Evolutionary conservation across 768 basidiomycete species (phyloP), one percentile per base, ranked within the genome.

Genomic region (Pleurotus giganteus): DNA sequence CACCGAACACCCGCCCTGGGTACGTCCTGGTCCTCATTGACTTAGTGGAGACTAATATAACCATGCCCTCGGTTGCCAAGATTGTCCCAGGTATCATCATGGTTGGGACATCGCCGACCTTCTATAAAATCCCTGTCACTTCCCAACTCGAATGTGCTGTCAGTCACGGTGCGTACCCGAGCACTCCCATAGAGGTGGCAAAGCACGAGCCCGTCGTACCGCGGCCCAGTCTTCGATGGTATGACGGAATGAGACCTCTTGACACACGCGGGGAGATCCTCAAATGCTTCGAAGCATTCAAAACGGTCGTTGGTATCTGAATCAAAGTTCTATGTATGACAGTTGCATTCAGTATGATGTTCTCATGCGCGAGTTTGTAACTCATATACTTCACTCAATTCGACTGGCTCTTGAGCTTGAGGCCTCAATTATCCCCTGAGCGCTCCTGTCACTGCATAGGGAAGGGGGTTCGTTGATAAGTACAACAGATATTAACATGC

Each of bases 41-140:
- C n/a, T n/a, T n/a, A n/a, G n/a, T n/a, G n/a, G n/a, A n/a, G n/a
- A n/a, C n/a, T n/a, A n/a, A n/a, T n/a, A n/a, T n/a, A n/a, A n/a
- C n/a, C n/a, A n/a, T n/a, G n/a, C n/a, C n/a, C 57, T 58, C n/a
- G n/a, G n/a, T 39, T 8, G 9, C 15, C 19, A 58, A 47, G 53
- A 54, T 34, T 41, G 27, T 58, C 46, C 57, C 57, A 9, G 53
- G 57, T 24, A 47, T 58, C 53, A 54, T 53, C 19, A 32, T 58
- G 36, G 28, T 49, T 32, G 57, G 57, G 21, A 37, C 57, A 24
- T 26, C 39, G n/a, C 56, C 56, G 27, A 53, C 31, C 6, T 53
- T 57, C 43, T 53, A 57, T 28, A 21, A 43, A 9, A 43, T 57
- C 23, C 37, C 56, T 15, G 56, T 57, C 26, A 57, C 56, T 4